These are phyloP conservation scores for Ophiostoma sp. DNA, from an alignment of 2,329 filamentous ascomycete genomes.

Conservation along the genomic window DNA sequence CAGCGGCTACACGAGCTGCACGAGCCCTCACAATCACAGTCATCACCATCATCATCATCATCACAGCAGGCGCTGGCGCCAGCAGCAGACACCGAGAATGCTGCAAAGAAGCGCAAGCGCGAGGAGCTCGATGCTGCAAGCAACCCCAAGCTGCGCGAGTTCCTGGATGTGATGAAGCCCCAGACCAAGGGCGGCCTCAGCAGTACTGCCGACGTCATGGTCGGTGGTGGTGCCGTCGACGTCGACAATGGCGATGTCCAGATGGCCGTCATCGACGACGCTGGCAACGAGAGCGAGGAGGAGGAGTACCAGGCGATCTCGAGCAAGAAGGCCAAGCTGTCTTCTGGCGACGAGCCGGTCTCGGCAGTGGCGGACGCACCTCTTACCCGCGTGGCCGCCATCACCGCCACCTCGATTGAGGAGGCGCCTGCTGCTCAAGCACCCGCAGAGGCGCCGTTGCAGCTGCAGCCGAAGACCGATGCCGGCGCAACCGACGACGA, in stretches of 20 bases:
- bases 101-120: conserved; percentile 63
- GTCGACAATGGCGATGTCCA: conserved; percentile 7
- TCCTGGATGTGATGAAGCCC: conserved; percentile 72
- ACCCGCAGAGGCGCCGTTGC: neutral
- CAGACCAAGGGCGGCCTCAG: conserved; percentile 35
- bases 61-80: neutral
- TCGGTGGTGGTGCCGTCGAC: neutral
- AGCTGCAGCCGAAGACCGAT: conserved; percentile 20
- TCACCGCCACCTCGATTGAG: conserved; percentile 24
- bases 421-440: conserved; percentile 14
- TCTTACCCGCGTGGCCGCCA: conserved; percentile 22
- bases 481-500: conserved; percentile 65
- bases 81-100: conserved; percentile 33
- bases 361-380: neutral
- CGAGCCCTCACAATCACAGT: neutral
- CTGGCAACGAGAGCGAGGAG: conserved; percentile 62
- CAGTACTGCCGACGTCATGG: conserved; percentile 26
- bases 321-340: conserved; percentile 41
- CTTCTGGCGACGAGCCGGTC: conserved; percentile 8
- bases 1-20: conserved; percentile 22
- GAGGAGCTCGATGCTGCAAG: conserved; percentile 49
- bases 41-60: neutral
- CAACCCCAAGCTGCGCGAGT: conserved; percentile 81
- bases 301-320: conserved; percentile 68
- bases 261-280: conserved; percentile 27